Base-by-base conservation (phyloP, 345 rosid species). In the Salix dunnii region DNA sequence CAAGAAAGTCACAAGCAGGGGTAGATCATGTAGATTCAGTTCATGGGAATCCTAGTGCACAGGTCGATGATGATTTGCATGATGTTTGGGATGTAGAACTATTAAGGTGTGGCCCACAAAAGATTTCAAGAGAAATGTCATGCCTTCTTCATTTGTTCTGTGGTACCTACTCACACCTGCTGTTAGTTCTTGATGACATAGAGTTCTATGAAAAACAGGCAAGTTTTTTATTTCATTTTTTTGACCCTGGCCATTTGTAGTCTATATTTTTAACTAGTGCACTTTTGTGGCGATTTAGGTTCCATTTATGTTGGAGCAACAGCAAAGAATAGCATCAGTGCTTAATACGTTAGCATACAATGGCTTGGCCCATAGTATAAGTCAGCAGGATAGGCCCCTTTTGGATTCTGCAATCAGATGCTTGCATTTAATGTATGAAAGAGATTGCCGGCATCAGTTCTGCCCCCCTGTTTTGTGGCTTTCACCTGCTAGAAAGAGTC, bases 171-270 rank as follows among this genome's bases (percentile, higher is more conserved):
- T 90, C 97, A 2, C 99, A 95, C 83, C 82, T 95, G 84, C 91
- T 95, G 60, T 84, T 95, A 78, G 94, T 95, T 80, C 99, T 95
- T 79, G 99, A 95, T 89, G 99, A 95, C 92, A 88, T 93, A 75
- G 97, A 95, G 81, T 95, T 95, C 84, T 95, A 93, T 80, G 98
- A 95, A 86, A 93, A 89, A 82, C 99, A 95, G 98, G 99, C 91
- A 90, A 79, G 60, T 46, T 35, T n/a, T 25, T 75, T 3, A 30
- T 35, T 23, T 28, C 21, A 11, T 38, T 68, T 7, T 28, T 55
- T n/a, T 30, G 4, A 21, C 46, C 20, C 48, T 18, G 16, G 0
- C 33, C 23, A 27, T 5, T 63, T 62, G 48, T 33, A 28, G 23
- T 11, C 7, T 66, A 67, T 58, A 58, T 74, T 72, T 53, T 53